Evolutionary conservation across 176 grass and related monocot genomes (phyloP).

Genomic region (Guadua angustifolia): DNA sequence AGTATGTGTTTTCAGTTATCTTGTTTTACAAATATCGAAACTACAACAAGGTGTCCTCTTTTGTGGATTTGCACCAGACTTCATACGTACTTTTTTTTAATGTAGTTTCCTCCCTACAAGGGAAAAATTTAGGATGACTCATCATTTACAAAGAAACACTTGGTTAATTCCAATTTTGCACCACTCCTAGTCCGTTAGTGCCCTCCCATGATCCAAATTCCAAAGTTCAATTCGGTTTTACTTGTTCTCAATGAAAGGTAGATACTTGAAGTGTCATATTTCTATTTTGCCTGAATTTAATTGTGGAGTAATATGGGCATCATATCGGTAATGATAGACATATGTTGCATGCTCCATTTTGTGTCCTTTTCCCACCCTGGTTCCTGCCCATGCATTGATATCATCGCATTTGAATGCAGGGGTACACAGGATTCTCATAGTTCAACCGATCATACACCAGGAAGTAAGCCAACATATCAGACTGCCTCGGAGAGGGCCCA

Average conservation of each 20-base stretch:
- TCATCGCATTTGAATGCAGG: conserved; percentile 40
- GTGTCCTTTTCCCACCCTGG: neutral
- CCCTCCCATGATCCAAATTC: neutral
- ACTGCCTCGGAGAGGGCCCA: conserved; percentile 55
- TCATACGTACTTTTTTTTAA: neutral
- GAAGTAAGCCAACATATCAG: conserved; percentile 44
- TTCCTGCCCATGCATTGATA: neutral
- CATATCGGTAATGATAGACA: neutral
- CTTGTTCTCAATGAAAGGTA: neutral
- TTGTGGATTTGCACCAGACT: neutral
- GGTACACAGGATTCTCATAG: conserved; percentile 43
- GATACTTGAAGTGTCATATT: neutral
- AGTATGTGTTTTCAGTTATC: conserved; percentile 43
- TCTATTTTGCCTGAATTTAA: neutral
- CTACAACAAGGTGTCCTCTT: neutral
- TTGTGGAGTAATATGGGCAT: conserved; percentile 1
- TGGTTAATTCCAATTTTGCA: neutral
- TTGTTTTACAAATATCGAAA: conserved; percentile 28
- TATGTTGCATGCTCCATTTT: neutral
- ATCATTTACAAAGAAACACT: neutral
- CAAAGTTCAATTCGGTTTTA: neutral
- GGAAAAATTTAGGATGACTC: neutral
- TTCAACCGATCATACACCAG: conserved; percentile 21
- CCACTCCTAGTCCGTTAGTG: neutral
- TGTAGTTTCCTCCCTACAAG: neutral